phyloP scores from a whole-genome alignment of 176 grass and related monocot species.

The Oropetium thomaeum region DNA sequence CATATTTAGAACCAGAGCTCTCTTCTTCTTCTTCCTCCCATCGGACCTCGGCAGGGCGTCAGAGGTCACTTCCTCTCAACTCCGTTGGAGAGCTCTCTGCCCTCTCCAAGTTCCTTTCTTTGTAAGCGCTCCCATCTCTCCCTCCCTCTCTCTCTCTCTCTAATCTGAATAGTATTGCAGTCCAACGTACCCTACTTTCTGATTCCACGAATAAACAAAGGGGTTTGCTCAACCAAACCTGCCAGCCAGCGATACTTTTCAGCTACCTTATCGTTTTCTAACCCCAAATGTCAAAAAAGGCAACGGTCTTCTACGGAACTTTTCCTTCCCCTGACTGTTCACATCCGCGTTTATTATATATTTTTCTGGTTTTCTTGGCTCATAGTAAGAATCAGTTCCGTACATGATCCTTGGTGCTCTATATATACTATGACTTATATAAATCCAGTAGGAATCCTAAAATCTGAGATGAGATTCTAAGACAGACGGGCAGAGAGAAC shows the following conservation, averaged over 20 bases:
- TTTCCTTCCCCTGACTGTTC: not conserved
- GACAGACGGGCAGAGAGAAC: not conserved
- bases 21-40: no score
- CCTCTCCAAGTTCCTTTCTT: constrained; percentile 3
- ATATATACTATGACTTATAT: not conserved
- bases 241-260: not conserved
- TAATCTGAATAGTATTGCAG: not conserved
- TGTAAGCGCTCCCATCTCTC: constrained; percentile 3
- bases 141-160: not conserved
- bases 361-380: not conserved
- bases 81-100: not conserved
- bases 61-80: not conserved
- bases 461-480: not conserved
- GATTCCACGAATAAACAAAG: constrained; percentile 17
- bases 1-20: constrained; percentile 18
- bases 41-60: not conserved
- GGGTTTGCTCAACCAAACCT: constrained; percentile 16
- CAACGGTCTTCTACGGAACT: not conserved
- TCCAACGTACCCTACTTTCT: not conserved
- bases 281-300: not conserved
- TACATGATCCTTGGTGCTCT: not conserved
- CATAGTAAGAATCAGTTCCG: not conserved
- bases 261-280: constrained; percentile 2
- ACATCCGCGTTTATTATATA: no score
- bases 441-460: not conserved